Percentiles rank a stretch among this genome's conserved stretches.
Evolutionary conservation across 768 basidiomycete genomes (phyloP).

Genomic region (Tephrocybe sp.): DNA sequence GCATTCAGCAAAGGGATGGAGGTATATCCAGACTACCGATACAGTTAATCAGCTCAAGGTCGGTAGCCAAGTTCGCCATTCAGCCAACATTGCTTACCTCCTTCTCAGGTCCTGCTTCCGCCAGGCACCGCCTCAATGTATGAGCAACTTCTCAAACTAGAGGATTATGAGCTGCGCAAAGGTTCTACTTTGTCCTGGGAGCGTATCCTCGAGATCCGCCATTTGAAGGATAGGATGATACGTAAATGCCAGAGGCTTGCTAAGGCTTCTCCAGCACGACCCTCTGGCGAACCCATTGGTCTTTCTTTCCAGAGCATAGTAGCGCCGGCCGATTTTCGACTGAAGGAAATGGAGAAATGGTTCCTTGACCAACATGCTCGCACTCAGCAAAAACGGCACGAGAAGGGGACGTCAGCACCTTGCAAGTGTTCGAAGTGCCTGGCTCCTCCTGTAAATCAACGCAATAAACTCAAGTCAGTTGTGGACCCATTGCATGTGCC

Average conservation of each 20-base stretch:
- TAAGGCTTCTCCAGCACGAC: conserved; percentile 31
- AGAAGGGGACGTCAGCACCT: conserved; percentile 8
- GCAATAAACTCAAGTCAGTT: background rate
- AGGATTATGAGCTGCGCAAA: conserved; percentile 58
- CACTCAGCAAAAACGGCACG: conserved; percentile 17
- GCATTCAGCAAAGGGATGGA: conserved; percentile 53
- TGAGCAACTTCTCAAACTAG: conserved; percentile 60
- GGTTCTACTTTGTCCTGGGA: conserved; percentile 59
- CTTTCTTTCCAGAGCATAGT: conserved; percentile 60
- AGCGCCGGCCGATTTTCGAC: conserved; percentile 68
- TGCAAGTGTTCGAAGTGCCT: conserved; percentile 25
- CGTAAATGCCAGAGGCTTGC: conserved; percentile 72
- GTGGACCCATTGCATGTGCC: background rate
- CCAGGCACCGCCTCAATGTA: conserved; percentile 66
- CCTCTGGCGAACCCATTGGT: conserved; percentile 25
- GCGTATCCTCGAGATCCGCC: conserved; percentile 69
- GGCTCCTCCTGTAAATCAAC: conserved; percentile 5
- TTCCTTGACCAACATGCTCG: conserved; percentile 54
- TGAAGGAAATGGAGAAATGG: conserved; percentile 82
- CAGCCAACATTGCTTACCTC: conserved; percentile 2
- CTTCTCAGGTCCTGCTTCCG: conserved; percentile 61
- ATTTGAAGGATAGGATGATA: conserved; percentile 79
- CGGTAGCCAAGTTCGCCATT: conserved; percentile 3
- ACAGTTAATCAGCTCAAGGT: conserved; percentile 77
- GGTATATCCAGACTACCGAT: conserved; percentile 75